Base-by-base conservation (phyloP, 2,329 filamentous ascomycete species). In the Penicillium sp. region DNA sequence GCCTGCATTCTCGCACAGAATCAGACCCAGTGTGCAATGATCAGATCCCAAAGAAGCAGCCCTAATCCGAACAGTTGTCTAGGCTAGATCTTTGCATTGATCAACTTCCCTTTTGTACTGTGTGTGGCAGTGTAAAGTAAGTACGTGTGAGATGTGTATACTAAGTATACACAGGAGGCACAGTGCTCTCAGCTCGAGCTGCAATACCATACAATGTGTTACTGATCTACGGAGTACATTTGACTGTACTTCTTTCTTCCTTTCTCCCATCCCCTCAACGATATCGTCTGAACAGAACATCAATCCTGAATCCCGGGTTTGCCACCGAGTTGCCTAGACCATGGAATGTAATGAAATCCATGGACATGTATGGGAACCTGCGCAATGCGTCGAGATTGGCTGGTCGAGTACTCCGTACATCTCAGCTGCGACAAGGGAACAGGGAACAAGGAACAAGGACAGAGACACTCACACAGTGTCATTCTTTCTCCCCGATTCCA, bases 51-150 rank as follows among this genome's bases (percentile, higher is more conserved):
- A 34, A 34, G n/a, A 47, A 47, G 45, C 51, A 50, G 54, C 49
- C 54, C 54, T 47, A 52, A 56, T 56, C 36, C 23, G 41, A 56
- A 56, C 53, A 53, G 23, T 49, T 49, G 36, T 54, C 51, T 39
- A 48, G 41, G 43, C 43, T 39, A 54, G 51, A 54, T 54, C 51
- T 54, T 49, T 54, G 51, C 51, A 54, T 54, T 54, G 51, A 54
- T 54, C 34, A 51, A 43, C 29, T 25, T 36, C n/a, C 19, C 1
- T 13, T 49, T 38, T 21, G n/a, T 27, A n/a, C 29, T 3, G 21
- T 51, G 21, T 43, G 27, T 36, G 40, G 40, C 50, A 47, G 40
- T 39, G n/a, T 53, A 36, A 49, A 34, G n/a, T 53, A 36, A 49
- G 47, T 36, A 36, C 16, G 23, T 38, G n/a, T 27, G 34, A 38